Percentiles rank a stretch among this genome's conserved stretches.
Conservation (phyloP, 331 rosid species). For the Saraca asoca region DNA sequence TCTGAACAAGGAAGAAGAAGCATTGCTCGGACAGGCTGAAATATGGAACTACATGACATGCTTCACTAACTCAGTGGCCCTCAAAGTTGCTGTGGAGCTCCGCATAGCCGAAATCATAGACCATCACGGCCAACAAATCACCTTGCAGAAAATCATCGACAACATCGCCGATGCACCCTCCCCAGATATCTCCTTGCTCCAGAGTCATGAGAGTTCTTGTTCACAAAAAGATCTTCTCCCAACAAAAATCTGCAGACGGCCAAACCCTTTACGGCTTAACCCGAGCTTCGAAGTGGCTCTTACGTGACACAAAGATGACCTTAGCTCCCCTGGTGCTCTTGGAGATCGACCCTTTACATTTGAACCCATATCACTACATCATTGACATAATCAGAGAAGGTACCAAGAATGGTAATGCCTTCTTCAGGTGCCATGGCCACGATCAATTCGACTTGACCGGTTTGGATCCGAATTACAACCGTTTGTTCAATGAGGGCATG, state of each 20-base stretch:
- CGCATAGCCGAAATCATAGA: slow-evolving; percentile 45
- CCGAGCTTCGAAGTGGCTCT: neutral
- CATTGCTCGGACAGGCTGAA: slow-evolving; percentile 43
- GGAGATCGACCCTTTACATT: too few relatives aligned
- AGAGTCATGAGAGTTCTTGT: neutral
- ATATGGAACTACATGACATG: slow-evolving; percentile 46
- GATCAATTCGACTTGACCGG: too few relatives aligned
- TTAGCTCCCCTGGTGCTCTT: too few relatives aligned
- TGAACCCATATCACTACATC: too few relatives aligned
- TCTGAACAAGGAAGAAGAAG: slow-evolving; percentile 16
- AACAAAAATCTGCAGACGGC: neutral
- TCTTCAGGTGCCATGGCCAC: too few relatives aligned
- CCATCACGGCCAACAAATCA: slow-evolving; percentile 34
- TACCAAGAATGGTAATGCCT: too few relatives aligned
- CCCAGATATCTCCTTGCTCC: neutral
- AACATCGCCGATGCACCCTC: slow-evolving; percentile 28
- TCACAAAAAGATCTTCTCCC: neutral
- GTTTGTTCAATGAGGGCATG: neutral
- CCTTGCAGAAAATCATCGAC: slow-evolving; percentile 35
- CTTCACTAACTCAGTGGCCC: slow-evolving; percentile 47
- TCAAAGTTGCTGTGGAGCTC: slow-evolving; percentile 51
- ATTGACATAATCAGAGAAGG: too few relatives aligned
- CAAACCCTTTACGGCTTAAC: neutral
- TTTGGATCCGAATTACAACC: neutral
- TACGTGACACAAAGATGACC: neutral